Base-by-base conservation (phyloP, 129 eudicot species). In the Flaveria brownii region DNA sequence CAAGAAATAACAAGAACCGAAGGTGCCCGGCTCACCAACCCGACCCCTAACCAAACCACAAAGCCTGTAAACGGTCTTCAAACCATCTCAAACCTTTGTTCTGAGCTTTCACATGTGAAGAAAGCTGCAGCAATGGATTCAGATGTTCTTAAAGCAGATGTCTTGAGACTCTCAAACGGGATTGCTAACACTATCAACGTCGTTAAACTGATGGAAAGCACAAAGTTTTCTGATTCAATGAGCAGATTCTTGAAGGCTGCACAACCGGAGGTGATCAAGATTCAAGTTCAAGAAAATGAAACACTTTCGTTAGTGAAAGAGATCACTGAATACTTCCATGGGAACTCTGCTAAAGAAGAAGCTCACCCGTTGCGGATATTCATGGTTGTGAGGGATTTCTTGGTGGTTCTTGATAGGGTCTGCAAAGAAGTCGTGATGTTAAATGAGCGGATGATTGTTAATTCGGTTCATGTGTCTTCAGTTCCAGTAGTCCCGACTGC, bases 51-150 rank as follows among this genome's bases (percentile, higher is more conserved):
- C 81, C 71, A 55, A 16, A 72, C 61, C 64, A 67, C 72, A 30
- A 74, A 69, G 47, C 70, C 85, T 22, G 33, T 70, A 84, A 82
- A 88, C 10, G 98, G 96, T n/a, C 89, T 95, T 78, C 96, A 91
- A 75, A 85, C 85, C 50, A 87, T 95, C 73, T 91, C 99, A 2
- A 50, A 82, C 43, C 78, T 95, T 17, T 83, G 88, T 82, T 87
- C 89, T 8, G 99, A 89, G 70, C 96, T 95, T 52, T 75, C 86
- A 68, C 86, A 91, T 57, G 99, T 95, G 28, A 95, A 89, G 83
- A 87, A 87, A 68, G 96, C 99, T 57, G 97, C 99, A 46, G 87
- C 83, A 17, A 91, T 91, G 97, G 99, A 95, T 70, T 84, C 99
- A 0, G 96, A 95, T 42, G 96, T 86, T 79, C 96, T 95, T 36